Percentiles rank a stretch among this genome's conserved stretches.
Evolutionary conservation across 2,329 filamentous ascomycete species (phyloP).

Genomic region (Zopfia rhizophila): DNA sequence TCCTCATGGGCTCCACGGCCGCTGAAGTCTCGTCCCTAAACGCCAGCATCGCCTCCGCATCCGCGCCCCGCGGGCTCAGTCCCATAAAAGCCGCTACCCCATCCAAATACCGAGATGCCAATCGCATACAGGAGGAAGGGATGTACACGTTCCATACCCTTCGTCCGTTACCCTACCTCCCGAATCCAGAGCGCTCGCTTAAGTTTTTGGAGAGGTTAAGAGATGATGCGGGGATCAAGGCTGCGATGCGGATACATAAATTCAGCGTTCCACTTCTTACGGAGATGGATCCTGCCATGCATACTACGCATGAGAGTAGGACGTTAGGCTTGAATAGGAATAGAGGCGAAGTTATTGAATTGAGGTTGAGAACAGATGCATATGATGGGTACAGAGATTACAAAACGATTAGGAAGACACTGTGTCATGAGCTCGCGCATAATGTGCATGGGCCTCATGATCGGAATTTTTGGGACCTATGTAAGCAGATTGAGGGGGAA

Average conservation of each 20-base stretch:
- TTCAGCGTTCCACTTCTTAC: slow-evolving; percentile 88
- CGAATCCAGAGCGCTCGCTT: slow-evolving; percentile 75
- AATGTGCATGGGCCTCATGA: slow-evolving; percentile 90
- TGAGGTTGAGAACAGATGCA: slow-evolving; percentile 89
- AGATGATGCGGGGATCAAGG: slow-evolving; percentile 84
- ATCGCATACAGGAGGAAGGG: slow-evolving; percentile 65
- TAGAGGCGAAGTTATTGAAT: slow-evolving; percentile 86
- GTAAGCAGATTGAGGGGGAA: slow-evolving; percentile 85
- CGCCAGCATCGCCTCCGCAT: slow-evolving; percentile 50
- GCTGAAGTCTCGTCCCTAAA: slow-evolving; percentile 68
- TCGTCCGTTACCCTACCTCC: slow-evolving; percentile 79
- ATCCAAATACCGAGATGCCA: slow-evolving; percentile 56
- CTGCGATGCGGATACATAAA: slow-evolving; percentile 83
- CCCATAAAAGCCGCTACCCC: slow-evolving; percentile 54
- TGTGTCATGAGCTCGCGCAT: slow-evolving; percentile 95
- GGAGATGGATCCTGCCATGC: slow-evolving; percentile 90
- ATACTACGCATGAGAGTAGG: slow-evolving; percentile 84
- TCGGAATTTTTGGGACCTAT: slow-evolving; percentile 88
- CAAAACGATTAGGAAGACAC: slow-evolving; percentile 85
- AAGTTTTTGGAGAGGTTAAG: slow-evolving; percentile 79
- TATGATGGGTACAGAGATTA: slow-evolving; percentile 96
- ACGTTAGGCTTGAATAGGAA: slow-evolving; percentile 91
- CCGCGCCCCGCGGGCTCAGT: slow-evolving; percentile 51
- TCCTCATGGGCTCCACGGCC: slow-evolving; percentile 71
- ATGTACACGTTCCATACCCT: slow-evolving; percentile 85